Conservation (phyloP, 768 basidiomycete species). For the Mycena sanguinolenta region DNA sequence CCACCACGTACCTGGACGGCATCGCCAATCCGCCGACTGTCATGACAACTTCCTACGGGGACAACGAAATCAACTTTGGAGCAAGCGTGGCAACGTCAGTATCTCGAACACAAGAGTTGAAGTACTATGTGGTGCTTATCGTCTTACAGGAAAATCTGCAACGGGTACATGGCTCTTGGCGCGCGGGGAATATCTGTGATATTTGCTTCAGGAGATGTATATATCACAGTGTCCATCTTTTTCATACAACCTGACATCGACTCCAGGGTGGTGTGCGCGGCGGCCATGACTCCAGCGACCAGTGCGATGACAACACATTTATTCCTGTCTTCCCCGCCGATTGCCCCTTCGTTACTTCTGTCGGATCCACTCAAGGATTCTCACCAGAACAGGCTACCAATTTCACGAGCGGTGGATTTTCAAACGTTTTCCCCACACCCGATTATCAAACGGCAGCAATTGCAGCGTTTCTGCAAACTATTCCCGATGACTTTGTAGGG, state of each 20-base stretch:
- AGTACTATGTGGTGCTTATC: no score
- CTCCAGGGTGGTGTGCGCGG: slow-evolving; percentile 12
- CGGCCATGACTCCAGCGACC: slow-evolving; percentile 22
- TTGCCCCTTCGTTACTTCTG: slow-evolving; percentile 17
- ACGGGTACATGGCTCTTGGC: no score
- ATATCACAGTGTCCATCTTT: not conserved
- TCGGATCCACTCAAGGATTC: slow-evolving; percentile 15
- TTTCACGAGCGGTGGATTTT: slow-evolving; percentile 53
- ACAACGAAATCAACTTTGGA: not conserved
- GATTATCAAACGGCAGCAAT: slow-evolving; percentile 49
- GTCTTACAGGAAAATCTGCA: not conserved
- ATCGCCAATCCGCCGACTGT: not conserved
- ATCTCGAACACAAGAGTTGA: not conserved
- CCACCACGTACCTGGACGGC: not conserved
- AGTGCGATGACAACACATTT: slow-evolving; percentile 42
- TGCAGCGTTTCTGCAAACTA: slow-evolving; percentile 40
- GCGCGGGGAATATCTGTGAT: not conserved
- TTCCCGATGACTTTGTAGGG: slow-evolving; percentile 11
- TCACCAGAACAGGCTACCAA: slow-evolving; percentile 8
- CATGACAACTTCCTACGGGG: not conserved
- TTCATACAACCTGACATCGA: not conserved
- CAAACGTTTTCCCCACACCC: slow-evolving; percentile 51
- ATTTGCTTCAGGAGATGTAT: not conserved
- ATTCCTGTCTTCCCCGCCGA: slow-evolving; percentile 38
- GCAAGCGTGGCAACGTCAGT: not conserved